A percentile compares a stretch with the other conserved stretches of the same genome.
These are phyloP conservation scores for Penicillium sp. DNA, from an alignment of 2,329 filamentous ascomycete species.

Conservation along the genomic window DNA sequence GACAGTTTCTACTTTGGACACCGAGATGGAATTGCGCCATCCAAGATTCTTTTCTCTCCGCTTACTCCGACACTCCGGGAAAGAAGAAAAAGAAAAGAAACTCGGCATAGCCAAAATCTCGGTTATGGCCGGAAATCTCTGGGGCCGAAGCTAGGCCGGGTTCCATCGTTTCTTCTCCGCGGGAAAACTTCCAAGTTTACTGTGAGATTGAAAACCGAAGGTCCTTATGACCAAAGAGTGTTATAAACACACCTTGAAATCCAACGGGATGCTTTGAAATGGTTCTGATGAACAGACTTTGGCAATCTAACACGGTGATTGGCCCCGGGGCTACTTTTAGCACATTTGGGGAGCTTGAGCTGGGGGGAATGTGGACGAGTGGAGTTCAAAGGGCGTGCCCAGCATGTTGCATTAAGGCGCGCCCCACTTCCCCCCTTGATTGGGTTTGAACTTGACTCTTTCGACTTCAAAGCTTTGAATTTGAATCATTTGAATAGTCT, in stretches of 20 bases:
- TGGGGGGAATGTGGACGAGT: constrained; percentile 16
- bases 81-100: not conserved
- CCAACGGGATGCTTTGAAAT: constrained; percentile 13
- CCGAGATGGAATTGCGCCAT: constrained; percentile 6
- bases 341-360: not conserved
- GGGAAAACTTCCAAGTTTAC: constrained; percentile 10
- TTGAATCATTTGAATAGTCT: too few relatives aligned
- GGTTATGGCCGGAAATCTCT: constrained; percentile 28
- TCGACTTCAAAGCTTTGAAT: not conserved
- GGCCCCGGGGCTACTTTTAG: constrained; percentile 1
- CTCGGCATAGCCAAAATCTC: constrained; percentile 11
- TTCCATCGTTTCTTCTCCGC: constrained; percentile 14
- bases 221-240: not conserved
- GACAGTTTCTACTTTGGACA: not conserved
- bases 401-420: constrained; percentile 21
- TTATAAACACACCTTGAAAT: not conserved
- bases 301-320: constrained; percentile 8
- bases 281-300: constrained; percentile 6
- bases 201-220: not conserved
- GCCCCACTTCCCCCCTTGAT: constrained; percentile 12
- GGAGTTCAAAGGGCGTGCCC: constrained; percentile 23
- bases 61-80: constrained; percentile 1
- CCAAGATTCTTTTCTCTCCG: not conserved
- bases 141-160: constrained; percentile 14
- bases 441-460: not conserved